Base-by-base conservation (phyloP, 2,329 filamentous ascomycete species). In the Rosellinia necatrix region DNA sequence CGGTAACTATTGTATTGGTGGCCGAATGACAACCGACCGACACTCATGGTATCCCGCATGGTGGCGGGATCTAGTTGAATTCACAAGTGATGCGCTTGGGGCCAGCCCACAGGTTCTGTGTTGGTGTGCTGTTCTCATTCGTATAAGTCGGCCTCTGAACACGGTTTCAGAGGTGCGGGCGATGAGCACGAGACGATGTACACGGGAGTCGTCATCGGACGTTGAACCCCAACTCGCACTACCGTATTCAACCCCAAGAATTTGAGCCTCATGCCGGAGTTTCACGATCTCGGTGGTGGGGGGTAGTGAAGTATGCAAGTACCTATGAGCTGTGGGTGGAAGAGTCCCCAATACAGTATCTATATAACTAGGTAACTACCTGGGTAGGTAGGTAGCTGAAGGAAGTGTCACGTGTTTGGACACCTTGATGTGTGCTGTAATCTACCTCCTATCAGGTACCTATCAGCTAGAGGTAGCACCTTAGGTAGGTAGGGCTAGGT, bases 211-310 rank as follows among this genome's bases (percentile, higher is more conserved):
- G 13, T 3, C 32, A 38, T 43, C 24, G 25, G 29, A 29, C 35
- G 13, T 41, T 38, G 38, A 35, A 19, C 9, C 35, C 22, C n/a
- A 9, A 29, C n/a, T 30, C 22, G 3, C 13, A 6, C 8, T 19
- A 37, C 37, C 17, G 51, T 38, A 43, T 34, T 50, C 34, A 5
- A 43, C 41, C 56, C 46, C 51, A 38, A 55, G 35, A 42, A 42
- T 55, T 58, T 55, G 41, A 55, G 56, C 56, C 56, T 58, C 56
- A 55, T 48, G 22, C 34, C 50, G 25, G 49, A 41, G 38, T 30
- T 49, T 13, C 17, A 6, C n/a, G 44, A 30, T 42, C 24, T 49
- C 42, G 42, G 6, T 29, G 48, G 42, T n/a, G 24, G 27, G n/a
- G n/a, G n/a, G n/a, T n/a, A n/a, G n/a, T n/a, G n/a, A n/a, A n/a